Evolutionary conservation across 306 rosid species (phyloP), one percentile per base, ranked within the genome.

Genomic region (Vigna reflexopilosa): DNA sequence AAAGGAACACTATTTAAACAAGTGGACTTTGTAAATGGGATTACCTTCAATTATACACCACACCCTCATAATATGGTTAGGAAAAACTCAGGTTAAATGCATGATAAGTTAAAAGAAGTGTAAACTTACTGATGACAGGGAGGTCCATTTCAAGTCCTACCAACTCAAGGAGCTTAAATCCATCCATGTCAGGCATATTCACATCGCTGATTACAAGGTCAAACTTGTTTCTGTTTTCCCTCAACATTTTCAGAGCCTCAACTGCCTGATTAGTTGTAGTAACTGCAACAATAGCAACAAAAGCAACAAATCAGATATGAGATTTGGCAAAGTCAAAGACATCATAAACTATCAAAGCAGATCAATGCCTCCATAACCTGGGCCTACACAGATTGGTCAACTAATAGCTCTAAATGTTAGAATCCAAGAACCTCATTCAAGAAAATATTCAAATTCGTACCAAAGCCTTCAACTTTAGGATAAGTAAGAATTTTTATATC

Each of bases 71-170:
- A n/a, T 17, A 70, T 66, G 70, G 42, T 51, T 15, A 59, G 58
- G 83, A 44, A 69, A 81, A 50, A 30, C 17, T 81, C 36, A 32
- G 8, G 69, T 52, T 48, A 40, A 73, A 45, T 20, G 13, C 45
- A 66, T 9, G 45, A 55, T 49, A 59, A 76, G 64, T 44, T 30
- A 62, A 78, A 75, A 58, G 66, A 50, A 49, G 16, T 22, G 75
- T 36, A 65, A 42, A 83, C 94, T 89, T 84, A 93, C 98, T 91
- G 62, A 93, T 93, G 13, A 93, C 98, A 45, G 98, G 98, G 22
- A 93, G 84, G 88, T 93, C 98, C 98, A 93, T 93, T 82, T 93
- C 98, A 70, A 88, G 93, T 55, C 98, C 98, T 83, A 93, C 86
- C 63, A 80, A 86, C 77, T 93, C 98, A 79, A 93, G 97, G 16